These are phyloP conservation scores for Lactarius sp. DNA, from an alignment of 768 basidiomycete genomes.

Conservation along the genomic window DNA sequence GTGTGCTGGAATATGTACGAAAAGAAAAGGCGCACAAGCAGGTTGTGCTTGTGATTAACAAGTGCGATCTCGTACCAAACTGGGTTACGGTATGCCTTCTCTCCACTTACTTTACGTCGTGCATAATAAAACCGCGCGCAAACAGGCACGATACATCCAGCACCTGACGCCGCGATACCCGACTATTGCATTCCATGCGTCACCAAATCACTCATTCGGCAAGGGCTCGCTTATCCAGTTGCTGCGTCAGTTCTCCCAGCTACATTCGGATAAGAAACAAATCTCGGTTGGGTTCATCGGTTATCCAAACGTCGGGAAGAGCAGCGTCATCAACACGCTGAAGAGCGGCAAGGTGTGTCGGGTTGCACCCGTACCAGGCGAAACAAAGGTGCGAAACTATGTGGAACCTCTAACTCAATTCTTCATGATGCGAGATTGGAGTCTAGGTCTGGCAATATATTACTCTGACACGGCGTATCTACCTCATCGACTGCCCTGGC, in stretches of 20 bases:
- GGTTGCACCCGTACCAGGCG: slow-evolving; percentile 95
- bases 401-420: not conserved
- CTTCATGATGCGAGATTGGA: not conserved
- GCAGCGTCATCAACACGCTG: slow-evolving; percentile 95
- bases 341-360: slow-evolving; percentile 97
- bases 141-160: slow-evolving; percentile 90
- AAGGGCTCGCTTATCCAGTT: slow-evolving; percentile 98
- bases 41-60: slow-evolving; percentile 93
- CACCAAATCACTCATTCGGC: slow-evolving; percentile 97
- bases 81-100: slow-evolving; percentile 89
- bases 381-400: slow-evolving; percentile 64
- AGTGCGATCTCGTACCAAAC: slow-evolving; percentile 96
- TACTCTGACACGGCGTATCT: slow-evolving; percentile 91
- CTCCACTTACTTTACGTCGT: not conserved
- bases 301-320: slow-evolving; percentile 98
- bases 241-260: slow-evolving; percentile 90
- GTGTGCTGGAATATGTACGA: slow-evolving; percentile 84
- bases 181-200: slow-evolving; percentile 97
- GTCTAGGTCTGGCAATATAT: slow-evolving; percentile 95
- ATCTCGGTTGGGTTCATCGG: slow-evolving; percentile 98
- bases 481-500: slow-evolving; percentile 98
- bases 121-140: not conserved
- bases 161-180: slow-evolving; percentile 92
- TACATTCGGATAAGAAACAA: slow-evolving; percentile 98
- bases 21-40: slow-evolving; percentile 99